Percentiles rank a stretch among this genome's conserved stretches.
phyloP scores from a whole-genome alignment of 371 early-diverging fungal genomes.

The Blastocladiella emersonii region DNA sequence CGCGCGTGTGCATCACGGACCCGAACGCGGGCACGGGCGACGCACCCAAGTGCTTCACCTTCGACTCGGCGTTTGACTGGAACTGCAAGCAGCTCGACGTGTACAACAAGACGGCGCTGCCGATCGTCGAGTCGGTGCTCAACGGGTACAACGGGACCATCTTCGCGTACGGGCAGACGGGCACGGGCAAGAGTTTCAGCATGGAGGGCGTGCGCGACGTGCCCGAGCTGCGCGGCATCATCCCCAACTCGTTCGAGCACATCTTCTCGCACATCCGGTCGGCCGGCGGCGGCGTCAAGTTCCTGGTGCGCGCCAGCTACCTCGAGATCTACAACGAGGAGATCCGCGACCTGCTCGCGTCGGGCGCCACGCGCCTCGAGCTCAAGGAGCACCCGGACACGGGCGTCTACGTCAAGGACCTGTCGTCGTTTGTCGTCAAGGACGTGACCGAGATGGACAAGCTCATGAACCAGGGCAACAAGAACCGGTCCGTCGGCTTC shows the following conservation, averaged over 20 bases:
- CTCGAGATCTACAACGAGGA: conserved; percentile 63
- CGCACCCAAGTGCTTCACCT: conserved; percentile 35
- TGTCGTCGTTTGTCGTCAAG: conserved; percentile 32
- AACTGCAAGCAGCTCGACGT: conserved; percentile 29
- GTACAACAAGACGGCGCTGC: conserved; percentile 39
- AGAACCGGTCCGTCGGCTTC: conserved; percentile 40
- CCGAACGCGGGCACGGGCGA: conserved; percentile 13
- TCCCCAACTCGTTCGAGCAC: conserved; percentile 34
- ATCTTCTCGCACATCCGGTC: conserved; percentile 30
- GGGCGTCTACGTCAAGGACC: conserved; percentile 44
- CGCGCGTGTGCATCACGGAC: conserved; percentile 25
- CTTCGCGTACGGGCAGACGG: conserved; percentile 34
- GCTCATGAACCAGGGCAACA: conserved; percentile 37
- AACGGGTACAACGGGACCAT: conserved; percentile 44
- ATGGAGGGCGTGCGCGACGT: conserved; percentile 40
- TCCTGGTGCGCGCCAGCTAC: conserved; percentile 37
- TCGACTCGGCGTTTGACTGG: conserved; percentile 35
- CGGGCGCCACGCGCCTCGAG: conserved; percentile 22
- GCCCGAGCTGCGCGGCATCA: conserved; percentile 36
- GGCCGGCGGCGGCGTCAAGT: conserved; percentile 21
- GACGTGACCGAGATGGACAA: conserved; percentile 39
- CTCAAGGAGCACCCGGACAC: conserved; percentile 42
- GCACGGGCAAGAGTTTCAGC: conserved; percentile 30
- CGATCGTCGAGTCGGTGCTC: conserved; percentile 35
- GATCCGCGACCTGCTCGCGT: conserved; percentile 42